phyloP scores from a whole-genome alignment of 2,329 filamentous ascomycete genomes.

The Trichoderma afroharzianum region DNA sequence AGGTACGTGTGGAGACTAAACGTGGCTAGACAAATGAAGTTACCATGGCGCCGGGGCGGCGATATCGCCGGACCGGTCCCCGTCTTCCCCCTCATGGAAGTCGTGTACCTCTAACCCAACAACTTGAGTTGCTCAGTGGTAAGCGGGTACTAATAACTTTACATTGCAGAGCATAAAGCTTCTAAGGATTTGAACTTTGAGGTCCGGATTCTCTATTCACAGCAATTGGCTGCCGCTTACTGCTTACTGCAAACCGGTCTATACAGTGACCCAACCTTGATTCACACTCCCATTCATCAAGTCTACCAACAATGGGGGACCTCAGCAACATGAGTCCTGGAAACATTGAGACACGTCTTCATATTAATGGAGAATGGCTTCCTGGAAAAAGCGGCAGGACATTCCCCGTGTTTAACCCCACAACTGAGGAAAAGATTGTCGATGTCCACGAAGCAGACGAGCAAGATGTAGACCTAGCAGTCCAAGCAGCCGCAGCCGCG shows the following conservation, averaged over 20 bases:
- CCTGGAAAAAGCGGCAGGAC: slow-evolving; percentile 17
- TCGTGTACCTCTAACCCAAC: not conserved
- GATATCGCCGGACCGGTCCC: not conserved
- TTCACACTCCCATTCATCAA: not conserved
- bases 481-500: slow-evolving; percentile 17
- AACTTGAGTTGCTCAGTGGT: not conserved
- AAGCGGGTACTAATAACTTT: not conserved
- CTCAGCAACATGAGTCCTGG: not conserved
- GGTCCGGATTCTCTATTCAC: not conserved
- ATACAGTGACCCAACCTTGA: not conserved
- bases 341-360: slow-evolving; percentile 13
- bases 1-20: not conserved
- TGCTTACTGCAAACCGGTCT: not conserved
- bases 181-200: not conserved
- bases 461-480: slow-evolving; percentile 18
- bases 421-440: slow-evolving; percentile 23
- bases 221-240: not conserved
- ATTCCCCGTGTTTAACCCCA: slow-evolving; percentile 24
- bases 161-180: not conserved
- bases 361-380: slow-evolving; percentile 20
- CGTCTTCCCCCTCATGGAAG: not conserved
- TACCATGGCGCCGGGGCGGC: not conserved
- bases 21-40: not conserved
- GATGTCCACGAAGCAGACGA: slow-evolving; percentile 20
- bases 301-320: not conserved